Evolutionary conservation across 2,329 filamentous ascomycete species (phyloP).

Genomic region (Colletotrichum ledebouriae): DNA sequence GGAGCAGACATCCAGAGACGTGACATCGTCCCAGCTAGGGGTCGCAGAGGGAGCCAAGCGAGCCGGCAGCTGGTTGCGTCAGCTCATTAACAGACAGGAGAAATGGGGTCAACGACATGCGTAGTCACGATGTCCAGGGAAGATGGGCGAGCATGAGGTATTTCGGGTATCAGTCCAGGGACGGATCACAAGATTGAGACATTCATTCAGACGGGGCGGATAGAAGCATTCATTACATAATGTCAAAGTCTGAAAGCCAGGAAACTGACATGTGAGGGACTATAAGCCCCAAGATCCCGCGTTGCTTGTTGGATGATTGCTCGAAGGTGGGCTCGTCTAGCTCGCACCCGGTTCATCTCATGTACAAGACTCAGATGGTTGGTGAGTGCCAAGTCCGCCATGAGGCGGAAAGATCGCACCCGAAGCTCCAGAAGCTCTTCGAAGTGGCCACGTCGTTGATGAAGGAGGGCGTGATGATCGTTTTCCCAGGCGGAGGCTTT

Average conservation of each 20-base stretch:
- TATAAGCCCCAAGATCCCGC: background rate
- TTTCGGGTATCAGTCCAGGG: background rate
- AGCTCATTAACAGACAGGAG: background rate
- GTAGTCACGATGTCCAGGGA: too few species aligned
- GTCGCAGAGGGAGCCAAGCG: background rate
- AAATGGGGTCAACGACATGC: background rate
- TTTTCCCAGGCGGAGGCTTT: background rate
- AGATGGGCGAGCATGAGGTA: too few species aligned
- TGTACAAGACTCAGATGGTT: background rate
- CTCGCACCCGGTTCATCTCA: background rate
- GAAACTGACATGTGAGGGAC: constrained; percentile 1
- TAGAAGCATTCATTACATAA: background rate
- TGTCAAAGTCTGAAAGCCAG: background rate
- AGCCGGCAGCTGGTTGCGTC: background rate
- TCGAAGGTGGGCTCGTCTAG: background rate
- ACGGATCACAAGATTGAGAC: background rate
- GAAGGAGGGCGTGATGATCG: background rate
- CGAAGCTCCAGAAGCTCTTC: background rate
- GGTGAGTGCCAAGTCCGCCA: background rate
- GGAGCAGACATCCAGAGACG: background rate
- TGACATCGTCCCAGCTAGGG: background rate
- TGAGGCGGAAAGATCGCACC: background rate
- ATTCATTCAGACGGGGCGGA: background rate
- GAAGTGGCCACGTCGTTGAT: background rate
- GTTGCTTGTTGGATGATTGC: background rate